Evolutionary conservation across 116 monocot genomes (phyloP).

Genomic region (Thalassia testudinum): DNA sequence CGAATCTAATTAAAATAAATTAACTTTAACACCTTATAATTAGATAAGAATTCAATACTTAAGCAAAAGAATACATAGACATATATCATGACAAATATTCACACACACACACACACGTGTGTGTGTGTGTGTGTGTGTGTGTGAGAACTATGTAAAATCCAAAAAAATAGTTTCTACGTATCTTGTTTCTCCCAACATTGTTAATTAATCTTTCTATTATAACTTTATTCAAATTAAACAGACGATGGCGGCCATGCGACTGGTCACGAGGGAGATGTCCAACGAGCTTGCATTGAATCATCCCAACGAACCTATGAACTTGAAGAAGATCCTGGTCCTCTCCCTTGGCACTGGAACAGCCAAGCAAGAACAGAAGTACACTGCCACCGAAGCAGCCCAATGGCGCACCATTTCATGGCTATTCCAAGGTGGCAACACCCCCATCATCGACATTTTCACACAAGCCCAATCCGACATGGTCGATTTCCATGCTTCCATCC

Average conservation of each 20-base stretch:
- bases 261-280: slow-evolving; percentile 17
- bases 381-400: slow-evolving; percentile 4
- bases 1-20: no score
- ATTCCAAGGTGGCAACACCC: slow-evolving; percentile 1
- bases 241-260: slow-evolving; percentile 21
- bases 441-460: slow-evolving; percentile 9
- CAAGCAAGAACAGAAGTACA: slow-evolving; percentile 11
- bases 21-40: no score
- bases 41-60: no score
- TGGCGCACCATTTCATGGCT: slow-evolving; percentile 16
- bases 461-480: slow-evolving; percentile 18
- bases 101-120: no score
- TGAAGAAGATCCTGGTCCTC: slow-evolving; percentile 26
- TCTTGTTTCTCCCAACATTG: no score
- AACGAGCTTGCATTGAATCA: slow-evolving; percentile 17
- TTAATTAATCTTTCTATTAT: no score
- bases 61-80: no score
- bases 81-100: no score
- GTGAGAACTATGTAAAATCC: no score
- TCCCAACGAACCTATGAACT: slow-evolving; percentile 20
- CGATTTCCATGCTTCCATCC: slow-evolving; percentile 24
- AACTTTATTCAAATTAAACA: slow-evolving; percentile 4
- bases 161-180: no score
- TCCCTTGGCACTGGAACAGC: slow-evolving; percentile 28
- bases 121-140: no score